These are phyloP conservation scores for Tolypocladium endophyticum DNA, from an alignment of 2,329 filamentous ascomycete species.

Conservation along the genomic window DNA sequence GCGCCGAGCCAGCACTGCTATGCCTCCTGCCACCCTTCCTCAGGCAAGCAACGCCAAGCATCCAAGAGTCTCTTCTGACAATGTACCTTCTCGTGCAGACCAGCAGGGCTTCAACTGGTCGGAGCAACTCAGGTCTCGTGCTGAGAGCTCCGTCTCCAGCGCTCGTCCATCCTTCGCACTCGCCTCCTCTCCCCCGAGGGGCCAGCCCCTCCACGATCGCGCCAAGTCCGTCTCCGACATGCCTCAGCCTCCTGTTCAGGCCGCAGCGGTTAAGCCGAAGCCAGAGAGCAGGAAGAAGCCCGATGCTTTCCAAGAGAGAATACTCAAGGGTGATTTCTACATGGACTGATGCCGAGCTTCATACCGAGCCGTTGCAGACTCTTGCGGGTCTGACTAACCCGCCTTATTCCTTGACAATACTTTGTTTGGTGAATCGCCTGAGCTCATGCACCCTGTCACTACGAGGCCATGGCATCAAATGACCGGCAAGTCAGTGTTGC, in stretches of 20 bases:
- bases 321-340: constrained; percentile 94
- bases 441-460: neutral
- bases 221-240: constrained; percentile 60
- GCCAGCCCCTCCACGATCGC: constrained; percentile 44
- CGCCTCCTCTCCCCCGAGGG: constrained; percentile 30
- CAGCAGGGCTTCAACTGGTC: constrained; percentile 90
- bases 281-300: constrained; percentile 64
- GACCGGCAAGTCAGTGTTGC: neutral
- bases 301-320: constrained; percentile 92
- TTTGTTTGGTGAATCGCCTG: neutral
- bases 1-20: constrained; percentile 24
- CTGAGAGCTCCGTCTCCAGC: constrained; percentile 64
- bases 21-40: constrained; percentile 22
- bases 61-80: constrained; percentile 55
- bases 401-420: neutral
- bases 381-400: neutral
- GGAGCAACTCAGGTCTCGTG: constrained; percentile 85
- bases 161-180: constrained; percentile 49
- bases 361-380: neutral
- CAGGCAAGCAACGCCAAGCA: constrained; percentile 51
- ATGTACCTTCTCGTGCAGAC: constrained; percentile 54
- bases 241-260: constrained; percentile 44
- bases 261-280: constrained; percentile 34
- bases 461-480: neutral
- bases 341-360: constrained; percentile 58